phyloP scores from a whole-genome alignment of 1,284 basidiomycete species.

The Rhodotorula sp. region DNA sequence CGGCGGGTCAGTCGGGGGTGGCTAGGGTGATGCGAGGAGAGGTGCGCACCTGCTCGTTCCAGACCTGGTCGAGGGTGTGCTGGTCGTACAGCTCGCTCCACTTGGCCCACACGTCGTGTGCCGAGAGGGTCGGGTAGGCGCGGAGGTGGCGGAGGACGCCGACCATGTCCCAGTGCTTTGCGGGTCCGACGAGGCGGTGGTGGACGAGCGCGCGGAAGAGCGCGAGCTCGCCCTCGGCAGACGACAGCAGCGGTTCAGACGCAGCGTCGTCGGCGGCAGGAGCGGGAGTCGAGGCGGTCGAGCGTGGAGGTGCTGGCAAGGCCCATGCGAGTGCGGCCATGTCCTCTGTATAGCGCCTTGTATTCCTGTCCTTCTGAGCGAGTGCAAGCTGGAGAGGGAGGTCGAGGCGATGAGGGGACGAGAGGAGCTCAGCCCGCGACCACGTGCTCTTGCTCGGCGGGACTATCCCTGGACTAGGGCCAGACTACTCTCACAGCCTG shows the following conservation, averaged over 20 bases:
- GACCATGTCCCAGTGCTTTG: constrained; percentile 34
- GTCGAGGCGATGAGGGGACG: not conserved
- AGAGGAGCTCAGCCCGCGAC: not conserved
- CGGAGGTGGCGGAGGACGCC: constrained; percentile 17
- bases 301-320: not conserved
- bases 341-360: too few relatives aligned
- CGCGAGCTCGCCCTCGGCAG: constrained; percentile 31
- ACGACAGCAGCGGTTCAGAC: too few relatives aligned
- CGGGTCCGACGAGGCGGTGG: constrained; percentile 37
- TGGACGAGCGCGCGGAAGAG: constrained; percentile 37
- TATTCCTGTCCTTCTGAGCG: too few relatives aligned
- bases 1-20: not conserved
- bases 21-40: too few relatives aligned
- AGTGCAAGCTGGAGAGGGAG: not conserved
- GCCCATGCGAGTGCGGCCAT: not conserved
- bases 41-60: constrained; percentile 22
- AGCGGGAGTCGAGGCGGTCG: not conserved
- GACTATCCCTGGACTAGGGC: not conserved
- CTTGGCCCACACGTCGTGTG: constrained; percentile 26
- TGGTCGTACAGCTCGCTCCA: constrained; percentile 24
- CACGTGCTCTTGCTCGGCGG: not conserved
- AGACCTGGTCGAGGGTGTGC: constrained; percentile 24
- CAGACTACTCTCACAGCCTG: too few relatives aligned
- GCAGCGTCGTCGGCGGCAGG: not conserved
- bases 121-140: not conserved